These are phyloP conservation scores for Sugiyamaella novakii DNA, from an alignment of 1,139 yeast species.

Conservation along the genomic window DNA sequence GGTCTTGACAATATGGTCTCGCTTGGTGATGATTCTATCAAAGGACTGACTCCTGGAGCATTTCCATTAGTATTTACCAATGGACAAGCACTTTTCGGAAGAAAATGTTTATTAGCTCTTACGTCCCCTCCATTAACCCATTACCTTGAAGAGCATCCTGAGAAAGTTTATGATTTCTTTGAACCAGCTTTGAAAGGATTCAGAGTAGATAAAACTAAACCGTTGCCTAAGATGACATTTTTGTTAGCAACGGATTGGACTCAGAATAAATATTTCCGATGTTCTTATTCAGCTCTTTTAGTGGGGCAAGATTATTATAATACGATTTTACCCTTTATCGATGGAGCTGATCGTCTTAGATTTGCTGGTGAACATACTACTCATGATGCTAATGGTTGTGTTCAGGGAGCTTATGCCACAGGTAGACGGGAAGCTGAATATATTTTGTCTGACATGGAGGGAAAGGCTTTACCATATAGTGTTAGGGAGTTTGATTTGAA, in stretches of 20 bases:
- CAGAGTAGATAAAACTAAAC: constrained; percentile 28
- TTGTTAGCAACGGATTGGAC: constrained; percentile 69
- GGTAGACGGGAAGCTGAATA: constrained; percentile 65
- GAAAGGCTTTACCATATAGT: constrained; percentile 12
- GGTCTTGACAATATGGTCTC: constrained; percentile 54
- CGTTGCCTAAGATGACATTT: constrained; percentile 51
- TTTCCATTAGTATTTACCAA: constrained; percentile 56
- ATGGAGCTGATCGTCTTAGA: constrained; percentile 59
- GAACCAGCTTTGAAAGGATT: constrained; percentile 47
- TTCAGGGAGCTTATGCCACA: constrained; percentile 77
- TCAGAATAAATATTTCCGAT: constrained; percentile 63
- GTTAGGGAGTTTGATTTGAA: no score
- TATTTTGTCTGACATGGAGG: constrained; percentile 16
- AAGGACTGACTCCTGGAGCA: constrained; percentile 26
- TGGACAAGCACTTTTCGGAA: constrained; percentile 39
- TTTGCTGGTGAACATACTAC: constrained; percentile 85
- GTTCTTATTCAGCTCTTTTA: constrained; percentile 71
- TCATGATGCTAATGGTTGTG: constrained; percentile 77
- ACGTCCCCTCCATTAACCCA: constrained; percentile 53
- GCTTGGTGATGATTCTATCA: constrained; percentile 29
- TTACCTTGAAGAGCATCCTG: constrained; percentile 49
- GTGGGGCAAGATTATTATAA: constrained; percentile 71
- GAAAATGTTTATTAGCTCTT: constrained; percentile 30
- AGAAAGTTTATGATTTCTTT: constrained; percentile 49
- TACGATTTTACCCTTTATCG: constrained; percentile 54